A percentile compares a stretch with the other conserved stretches of the same genome.
phyloP scores from a whole-genome alignment of 2,329 filamentous ascomycete species.

The Clonostachys rhizophaga region DNA sequence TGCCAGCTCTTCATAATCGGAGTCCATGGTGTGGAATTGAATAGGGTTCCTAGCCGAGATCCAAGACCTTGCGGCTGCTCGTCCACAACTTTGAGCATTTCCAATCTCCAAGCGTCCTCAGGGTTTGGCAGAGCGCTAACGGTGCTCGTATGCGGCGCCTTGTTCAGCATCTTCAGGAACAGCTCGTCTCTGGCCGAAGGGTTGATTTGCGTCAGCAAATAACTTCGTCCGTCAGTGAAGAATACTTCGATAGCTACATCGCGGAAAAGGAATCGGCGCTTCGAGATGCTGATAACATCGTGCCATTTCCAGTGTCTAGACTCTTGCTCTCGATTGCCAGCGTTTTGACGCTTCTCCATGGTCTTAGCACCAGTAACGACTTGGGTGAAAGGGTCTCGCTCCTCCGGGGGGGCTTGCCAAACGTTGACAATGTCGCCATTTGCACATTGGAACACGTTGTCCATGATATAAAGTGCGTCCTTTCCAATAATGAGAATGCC shows the following conservation, averaged over 20 bases:
- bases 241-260: slow-evolving; percentile 97
- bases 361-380: slow-evolving; percentile 72
- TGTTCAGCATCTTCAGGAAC: slow-evolving; percentile 67
- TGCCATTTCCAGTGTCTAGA: slow-evolving; percentile 90
- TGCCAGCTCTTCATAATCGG: slow-evolving; percentile 88
- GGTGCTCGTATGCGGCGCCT: slow-evolving; percentile 75
- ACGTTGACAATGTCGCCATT: slow-evolving; percentile 97
- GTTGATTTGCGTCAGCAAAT: slow-evolving; percentile 81
- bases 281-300: slow-evolving; percentile 92
- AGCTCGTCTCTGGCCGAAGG: slow-evolving; percentile 72
- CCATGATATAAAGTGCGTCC: slow-evolving; percentile 87
- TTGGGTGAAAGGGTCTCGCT: slow-evolving; percentile 91
- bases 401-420: slow-evolving; percentile 86
- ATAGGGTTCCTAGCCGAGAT: slow-evolving; percentile 87
- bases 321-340: slow-evolving; percentile 62
- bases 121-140: slow-evolving; percentile 66
- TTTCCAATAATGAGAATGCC: slow-evolving; percentile 92
- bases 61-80: slow-evolving; percentile 63
- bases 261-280: slow-evolving; percentile 89
- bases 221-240: slow-evolving; percentile 94
- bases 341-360: slow-evolving; percentile 55
- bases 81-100: slow-evolving; percentile 68
- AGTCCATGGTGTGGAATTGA: slow-evolving; percentile 77
- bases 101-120: slow-evolving; percentile 89
- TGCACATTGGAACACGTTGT: slow-evolving; percentile 91